Evolutionary conservation across 2,329 filamentous ascomycete species (phyloP).

Genomic region (Fusarium sp.): DNA sequence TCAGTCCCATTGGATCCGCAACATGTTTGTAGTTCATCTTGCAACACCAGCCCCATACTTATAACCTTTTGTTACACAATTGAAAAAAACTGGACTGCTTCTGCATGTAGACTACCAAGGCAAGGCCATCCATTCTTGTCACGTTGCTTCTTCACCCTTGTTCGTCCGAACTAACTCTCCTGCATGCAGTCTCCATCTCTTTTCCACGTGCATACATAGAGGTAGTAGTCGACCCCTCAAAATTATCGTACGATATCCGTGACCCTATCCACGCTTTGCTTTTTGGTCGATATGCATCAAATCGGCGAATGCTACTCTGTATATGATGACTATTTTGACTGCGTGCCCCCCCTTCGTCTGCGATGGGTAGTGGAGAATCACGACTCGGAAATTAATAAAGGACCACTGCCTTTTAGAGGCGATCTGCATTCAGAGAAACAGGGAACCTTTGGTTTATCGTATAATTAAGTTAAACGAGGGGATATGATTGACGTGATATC

Average conservation of each 20-base stretch:
- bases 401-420: conserved; percentile 3
- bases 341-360: background rate
- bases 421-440: conserved; percentile 14
- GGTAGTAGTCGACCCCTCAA: conserved; percentile 8
- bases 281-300: background rate
- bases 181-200: conserved; percentile 2
- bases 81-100: background rate
- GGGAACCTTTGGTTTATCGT: background rate
- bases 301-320: background rate
- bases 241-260: conserved; percentile 28
- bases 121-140: conserved; percentile 4
- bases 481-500: background rate
- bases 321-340: background rate
- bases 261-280: background rate
- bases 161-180: conserved; percentile 26
- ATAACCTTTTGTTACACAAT: background rate
- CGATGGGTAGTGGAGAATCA: conserved; percentile 14
- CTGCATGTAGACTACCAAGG: background rate
- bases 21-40: background rate
- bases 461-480: background rate
- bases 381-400: conserved; percentile 37
- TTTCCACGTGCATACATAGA: conserved; percentile 25
- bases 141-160: conserved; percentile 4
- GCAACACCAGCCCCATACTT: background rate
- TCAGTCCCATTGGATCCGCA: background rate